A percentile compares a stretch with the other conserved stretches of the same genome.
Conservation (phyloP, 371 early-diverging fungal species). For the Mortierella sp. region DNA sequence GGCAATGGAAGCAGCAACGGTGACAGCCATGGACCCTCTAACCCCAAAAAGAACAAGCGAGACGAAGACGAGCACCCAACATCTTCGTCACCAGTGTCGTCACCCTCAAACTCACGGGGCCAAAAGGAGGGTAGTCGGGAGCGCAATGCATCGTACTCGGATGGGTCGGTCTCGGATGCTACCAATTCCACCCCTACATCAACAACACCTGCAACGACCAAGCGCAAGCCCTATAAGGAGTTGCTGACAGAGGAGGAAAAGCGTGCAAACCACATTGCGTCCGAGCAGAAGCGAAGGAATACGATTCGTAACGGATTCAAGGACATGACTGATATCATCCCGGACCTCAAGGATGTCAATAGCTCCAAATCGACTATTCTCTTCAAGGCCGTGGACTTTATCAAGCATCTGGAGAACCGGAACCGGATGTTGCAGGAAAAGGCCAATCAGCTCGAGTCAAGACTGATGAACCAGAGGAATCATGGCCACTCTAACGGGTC, state of each 20-base stretch:
- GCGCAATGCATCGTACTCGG: conserved; percentile 44
- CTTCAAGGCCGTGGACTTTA: conserved; percentile 61
- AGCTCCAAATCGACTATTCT: conserved; percentile 60
- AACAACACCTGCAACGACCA: conserved; percentile 26
- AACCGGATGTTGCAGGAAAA: conserved; percentile 65
- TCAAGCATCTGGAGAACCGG: conserved; percentile 58
- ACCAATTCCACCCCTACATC: conserved; percentile 2
- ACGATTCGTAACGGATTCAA: conserved; percentile 58
- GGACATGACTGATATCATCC: conserved; percentile 58
- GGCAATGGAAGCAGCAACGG: conserved; percentile 5
- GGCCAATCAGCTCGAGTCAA: conserved; percentile 61
- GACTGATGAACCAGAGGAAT: conserved; percentile 48
- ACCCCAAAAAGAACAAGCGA: conserved; percentile 50
- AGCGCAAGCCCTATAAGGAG: conserved; percentile 67
- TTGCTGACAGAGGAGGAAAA: conserved; percentile 94
- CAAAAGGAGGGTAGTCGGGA: conserved; percentile 25
- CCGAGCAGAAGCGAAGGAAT: conserved; percentile 56
- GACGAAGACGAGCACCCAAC: conserved; percentile 39
- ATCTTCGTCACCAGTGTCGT: conserved; percentile 21
- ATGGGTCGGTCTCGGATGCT: conserved; percentile 44
- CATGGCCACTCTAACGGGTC: conserved; percentile 16
- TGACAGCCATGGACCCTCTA: conserved; percentile 18
- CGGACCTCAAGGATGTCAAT: conserved; percentile 57
- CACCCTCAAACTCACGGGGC: conserved; percentile 25
- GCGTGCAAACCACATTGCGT: conserved; percentile 90